Evolutionary conservation across 176 grass and related monocot genomes (phyloP), one percentile per base, ranked within the genome.

Genomic region (Hyparrhenia diplandra): DNA sequence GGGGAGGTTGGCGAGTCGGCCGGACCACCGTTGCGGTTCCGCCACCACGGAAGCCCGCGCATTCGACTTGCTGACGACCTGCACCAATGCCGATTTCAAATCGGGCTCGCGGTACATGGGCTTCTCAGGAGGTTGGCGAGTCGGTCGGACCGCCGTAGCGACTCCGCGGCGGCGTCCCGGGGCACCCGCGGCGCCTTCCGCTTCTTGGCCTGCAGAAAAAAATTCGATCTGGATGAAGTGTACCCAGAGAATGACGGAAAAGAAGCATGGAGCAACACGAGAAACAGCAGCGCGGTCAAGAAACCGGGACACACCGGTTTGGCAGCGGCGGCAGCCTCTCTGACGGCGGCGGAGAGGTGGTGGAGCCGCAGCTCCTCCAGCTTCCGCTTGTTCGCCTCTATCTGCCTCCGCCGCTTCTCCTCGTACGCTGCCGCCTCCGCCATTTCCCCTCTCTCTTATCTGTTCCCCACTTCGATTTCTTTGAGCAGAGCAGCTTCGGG

Each of bases 311-410:
- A 39, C 31, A 98, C 92, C 82, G 84, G 63, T 78, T 93, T 95
- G 21, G 94, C 63, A 21, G 78, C 57, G 30, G 73, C 13, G 51
- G 54, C 37, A 51, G 95, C 71, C 35, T 92, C 77, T 2, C 75
- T 73, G 47, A 95, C 84, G 78, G 86, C 81, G 43, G 83, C 83
- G 63, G 88, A 88, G 84, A 98, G 77, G 79, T 88, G 86, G 68
- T 67, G 76, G 14, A 98, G 84, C 28, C 87, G 82, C 51, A 98
- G 92, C 90, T 98, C 90, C 20, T 91, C 84, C 5, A 98, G 62
- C 87, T 95, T 98, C 79, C 41, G 83, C 78, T 89, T 88, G 84
- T 98, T 98, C 62, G 78, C 86, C 78, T 93, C 90, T 28, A 98
- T 73, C 68, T 85, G 86, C 88, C 74, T 87, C 75, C 64, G 59